phyloP scores from a whole-genome alignment of 1,284 basidiomycete genomes.

The Gymnopus androsaceus region DNA sequence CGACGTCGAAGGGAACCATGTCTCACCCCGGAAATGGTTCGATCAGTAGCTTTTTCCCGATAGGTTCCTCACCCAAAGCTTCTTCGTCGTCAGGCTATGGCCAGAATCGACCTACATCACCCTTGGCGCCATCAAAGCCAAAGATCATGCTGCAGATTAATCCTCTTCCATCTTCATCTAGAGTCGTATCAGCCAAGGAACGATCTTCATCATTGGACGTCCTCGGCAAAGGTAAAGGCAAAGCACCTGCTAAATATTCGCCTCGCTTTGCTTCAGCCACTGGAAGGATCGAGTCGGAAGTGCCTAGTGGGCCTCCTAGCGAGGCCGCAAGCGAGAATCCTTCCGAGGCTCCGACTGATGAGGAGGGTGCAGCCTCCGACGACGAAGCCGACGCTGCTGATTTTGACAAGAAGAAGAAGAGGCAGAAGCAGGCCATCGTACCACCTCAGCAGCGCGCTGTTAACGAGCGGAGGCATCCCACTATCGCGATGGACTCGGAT shows the following conservation, averaged over 20 bases:
- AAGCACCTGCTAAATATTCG: not conserved
- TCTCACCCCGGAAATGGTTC: not conserved
- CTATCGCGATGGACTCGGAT: constrained; percentile 9
- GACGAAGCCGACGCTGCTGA: constrained; percentile 9
- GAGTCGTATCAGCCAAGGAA: not conserved
- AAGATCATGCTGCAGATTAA: constrained; percentile 15
- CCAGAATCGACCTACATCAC: not conserved
- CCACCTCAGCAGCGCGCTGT: too few species aligned
- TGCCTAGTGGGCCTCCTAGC: not conserved
- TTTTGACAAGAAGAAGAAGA: not conserved
- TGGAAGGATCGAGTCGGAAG: not conserved
- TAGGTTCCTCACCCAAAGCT: too few species aligned
- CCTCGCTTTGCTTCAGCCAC: not conserved
- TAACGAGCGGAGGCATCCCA: not conserved
- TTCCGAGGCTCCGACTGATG: not conserved
- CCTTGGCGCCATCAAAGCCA: not conserved
- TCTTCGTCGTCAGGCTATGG: not conserved
- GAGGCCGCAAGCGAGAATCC: not conserved
- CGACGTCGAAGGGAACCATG: not conserved
- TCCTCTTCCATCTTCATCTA: not conserved
- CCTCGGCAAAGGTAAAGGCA: constrained; percentile 1
- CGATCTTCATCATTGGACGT: not conserved
- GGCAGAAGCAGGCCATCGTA: not conserved
- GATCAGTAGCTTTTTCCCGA: too few species aligned
- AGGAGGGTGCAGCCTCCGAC: constrained; percentile 9